Conservation (phyloP, 352 stramenopile species). For the Phytopythium mirpurense region DNA sequence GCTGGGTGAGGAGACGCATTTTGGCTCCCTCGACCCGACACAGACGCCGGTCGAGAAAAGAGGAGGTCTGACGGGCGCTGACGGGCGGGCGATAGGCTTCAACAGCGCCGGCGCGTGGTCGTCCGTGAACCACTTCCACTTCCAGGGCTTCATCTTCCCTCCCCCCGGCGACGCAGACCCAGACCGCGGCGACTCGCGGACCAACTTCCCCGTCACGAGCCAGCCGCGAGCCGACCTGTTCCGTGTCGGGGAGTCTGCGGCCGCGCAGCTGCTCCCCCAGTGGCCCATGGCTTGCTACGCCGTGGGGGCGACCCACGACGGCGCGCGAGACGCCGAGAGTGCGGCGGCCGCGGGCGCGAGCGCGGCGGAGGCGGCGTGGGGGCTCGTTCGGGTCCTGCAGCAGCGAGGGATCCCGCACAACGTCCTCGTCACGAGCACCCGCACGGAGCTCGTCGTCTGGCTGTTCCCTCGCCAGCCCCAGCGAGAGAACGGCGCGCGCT, state of each 20-base stretch:
- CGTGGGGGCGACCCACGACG: conserved; percentile 12
- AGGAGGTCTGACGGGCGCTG: not conserved
- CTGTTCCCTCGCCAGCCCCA: conserved; percentile 59
- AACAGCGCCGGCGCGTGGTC: conserved; percentile 75
- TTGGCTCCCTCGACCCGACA: too few relatives aligned
- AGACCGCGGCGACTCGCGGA: not conserved
- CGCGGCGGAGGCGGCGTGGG: conserved; percentile 29
- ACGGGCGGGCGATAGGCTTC: conserved; percentile 29
- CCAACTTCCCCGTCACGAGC: conserved; percentile 32
- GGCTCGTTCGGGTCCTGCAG: conserved; percentile 37
- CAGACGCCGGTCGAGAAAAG: too few relatives aligned
- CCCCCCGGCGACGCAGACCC: conserved; percentile 3
- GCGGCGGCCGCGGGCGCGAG: conserved; percentile 1
- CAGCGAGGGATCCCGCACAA: conserved; percentile 40
- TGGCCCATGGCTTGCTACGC: conserved; percentile 51
- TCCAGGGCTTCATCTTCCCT: conserved; percentile 57
- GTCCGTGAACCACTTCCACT: conserved; percentile 73
- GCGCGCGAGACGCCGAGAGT: not conserved
- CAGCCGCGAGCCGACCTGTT: conserved; percentile 36
- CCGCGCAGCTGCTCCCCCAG: conserved; percentile 18
- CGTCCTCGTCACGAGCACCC: conserved; percentile 26
- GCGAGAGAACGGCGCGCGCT: conserved; percentile 31
- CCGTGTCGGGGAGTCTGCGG: conserved; percentile 2
- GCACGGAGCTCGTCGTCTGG: conserved; percentile 19
- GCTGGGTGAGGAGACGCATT: conserved; percentile 25